Evolutionary conservation across 1,139 yeast genomes (phyloP).

Genomic region (Meyerozyma smithsonii): DNA sequence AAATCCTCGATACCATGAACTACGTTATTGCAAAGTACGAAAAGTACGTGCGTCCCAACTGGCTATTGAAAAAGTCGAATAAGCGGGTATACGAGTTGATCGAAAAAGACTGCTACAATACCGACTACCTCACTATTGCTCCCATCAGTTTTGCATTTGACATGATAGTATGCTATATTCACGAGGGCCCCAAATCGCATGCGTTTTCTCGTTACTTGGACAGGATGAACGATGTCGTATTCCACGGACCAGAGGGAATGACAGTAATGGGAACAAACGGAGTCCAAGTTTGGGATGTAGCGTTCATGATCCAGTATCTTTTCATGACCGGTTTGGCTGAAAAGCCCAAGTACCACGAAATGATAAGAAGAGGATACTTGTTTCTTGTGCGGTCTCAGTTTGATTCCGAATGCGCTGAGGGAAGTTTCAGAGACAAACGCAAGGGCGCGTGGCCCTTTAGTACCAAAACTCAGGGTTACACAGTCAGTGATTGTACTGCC

Average conservation of each 20-base stretch:
- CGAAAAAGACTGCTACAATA: slow-evolving; percentile 69
- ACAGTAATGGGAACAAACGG: slow-evolving; percentile 97
- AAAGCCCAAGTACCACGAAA: slow-evolving; percentile 57
- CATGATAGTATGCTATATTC: slow-evolving; percentile 61
- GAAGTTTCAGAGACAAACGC: slow-evolving; percentile 78
- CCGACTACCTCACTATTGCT: slow-evolving; percentile 83
- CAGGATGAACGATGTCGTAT: slow-evolving; percentile 72
- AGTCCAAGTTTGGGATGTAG: slow-evolving; percentile 95
- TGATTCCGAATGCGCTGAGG: slow-evolving; percentile 70
- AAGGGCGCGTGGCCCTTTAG: slow-evolving; percentile 98
- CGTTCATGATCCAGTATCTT: slow-evolving; percentile 82
- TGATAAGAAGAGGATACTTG: slow-evolving; percentile 58
- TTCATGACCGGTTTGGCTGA: slow-evolving; percentile 78
- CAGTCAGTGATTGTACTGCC: slow-evolving; percentile 96
- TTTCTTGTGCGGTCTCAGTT: slow-evolving; percentile 83
- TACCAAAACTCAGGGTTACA: slow-evolving; percentile 92
- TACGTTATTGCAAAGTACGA: slow-evolving; percentile 59
- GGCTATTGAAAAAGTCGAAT: slow-evolving; percentile 57
- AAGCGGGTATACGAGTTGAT: slow-evolving; percentile 57
- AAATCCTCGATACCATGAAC: slow-evolving; percentile 61
- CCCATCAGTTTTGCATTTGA: slow-evolving; percentile 90
- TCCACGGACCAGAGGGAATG: slow-evolving; percentile 88
- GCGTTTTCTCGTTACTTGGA: slow-evolving; percentile 52
- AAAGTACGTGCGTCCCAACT: slow-evolving; percentile 63
- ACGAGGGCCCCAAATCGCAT: slow-evolving; percentile 67